Base-by-base conservation (phyloP, 2,329 filamentous ascomycete genomes). In the Neocucurbitaria cava region DNA sequence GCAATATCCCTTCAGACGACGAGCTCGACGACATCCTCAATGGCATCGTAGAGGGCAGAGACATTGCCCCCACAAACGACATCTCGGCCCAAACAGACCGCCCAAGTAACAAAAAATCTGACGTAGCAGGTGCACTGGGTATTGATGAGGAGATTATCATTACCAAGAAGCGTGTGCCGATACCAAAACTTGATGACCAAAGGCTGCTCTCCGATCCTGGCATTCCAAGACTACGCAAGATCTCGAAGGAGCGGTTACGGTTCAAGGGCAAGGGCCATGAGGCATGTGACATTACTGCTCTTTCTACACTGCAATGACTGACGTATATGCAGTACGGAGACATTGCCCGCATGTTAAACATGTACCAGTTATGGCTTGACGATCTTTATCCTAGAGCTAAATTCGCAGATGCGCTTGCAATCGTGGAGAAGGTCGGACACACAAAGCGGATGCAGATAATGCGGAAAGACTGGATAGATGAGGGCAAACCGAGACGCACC, bases 281-380 rank as follows among this genome's bases (percentile, higher is more conserved):
- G 81, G 90, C 92, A 69, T 44, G 53, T 23, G 11, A 11, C 11
- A n/a, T 26, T 20, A 13, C 18, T 6, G 7, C 15, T 15, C 10
- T 18, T 3, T 10, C n/a, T 3, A 21, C 23, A n/a, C 31, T 18
- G 17, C 3, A 3, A 15, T 5, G 31, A 28, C 54, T 72, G 23
- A 75, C 42, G 33, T 21, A 40, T 46, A 33, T 18, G 1, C 49
- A 94, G 88, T 98, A 95, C 76, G 88, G 89, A 17, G 95, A 99
- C 71, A 86, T 92, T 10, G 85, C 88, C 0, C 86, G 88, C 15
- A 83, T 99, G 21, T 82, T 99, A 43, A 91, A 90, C 21, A 91
- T 96, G 72, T 99, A 98, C 72, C 95, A 98, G 73, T 77, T 96
- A 51, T 99, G 95, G 95, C 89, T 99, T 1, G 94, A 99, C 76